Base-by-base conservation (phyloP, 2,329 filamentous ascomycete species). In the Drechslerella dactyloides region DNA sequence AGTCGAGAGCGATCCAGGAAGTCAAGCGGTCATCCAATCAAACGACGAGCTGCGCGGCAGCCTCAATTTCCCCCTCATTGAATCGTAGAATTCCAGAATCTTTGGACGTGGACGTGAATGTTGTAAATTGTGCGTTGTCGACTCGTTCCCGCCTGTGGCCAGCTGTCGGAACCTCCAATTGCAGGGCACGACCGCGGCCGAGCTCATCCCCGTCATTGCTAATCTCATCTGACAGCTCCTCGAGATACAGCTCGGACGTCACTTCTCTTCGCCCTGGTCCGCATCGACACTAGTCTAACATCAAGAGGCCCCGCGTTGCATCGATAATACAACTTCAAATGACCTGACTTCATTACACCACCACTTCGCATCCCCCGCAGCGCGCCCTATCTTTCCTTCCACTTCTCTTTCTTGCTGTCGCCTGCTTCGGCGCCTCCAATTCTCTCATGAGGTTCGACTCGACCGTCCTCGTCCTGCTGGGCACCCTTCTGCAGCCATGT, bases 61-160 rank as follows among this genome's bases (percentile, higher is more conserved):
- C n/a, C 4, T 17, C 37, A 15, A 15, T 17, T 15, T 17, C 15
- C 13, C 4, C n/a, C 37, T 17, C 37, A n/a, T n/a, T 4, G n/a
- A 42, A 4, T 42, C 17, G 46, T 23, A 51, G 23, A 21, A 17
- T 2, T 23, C n/a, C n/a, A n/a, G 19, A 21, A 19, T 51, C n/a
- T n/a, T n/a, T n/a, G 10, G 8, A 51, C 46, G 21, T 4, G 11
- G 23, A 23, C 15, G n/a, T 48, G 2, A 1, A 21, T 69, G 65
- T 69, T 52, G 65, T 56, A 69, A 24, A 53, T 62, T 69, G 17
- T 69, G 65, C 13, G 65, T 69, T 69, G 65, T 40, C 13, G n/a
- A 42, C 5, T 13, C 5, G 5, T 69, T 57, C 44, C 58, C 65
- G 58, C 5, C 37, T 42, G 13, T 42, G 37, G n/a, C 37, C 37